These are phyloP conservation scores for Penicillium sp. DNA, from an alignment of 2,329 filamentous ascomycete genomes.

Conservation along the genomic window DNA sequence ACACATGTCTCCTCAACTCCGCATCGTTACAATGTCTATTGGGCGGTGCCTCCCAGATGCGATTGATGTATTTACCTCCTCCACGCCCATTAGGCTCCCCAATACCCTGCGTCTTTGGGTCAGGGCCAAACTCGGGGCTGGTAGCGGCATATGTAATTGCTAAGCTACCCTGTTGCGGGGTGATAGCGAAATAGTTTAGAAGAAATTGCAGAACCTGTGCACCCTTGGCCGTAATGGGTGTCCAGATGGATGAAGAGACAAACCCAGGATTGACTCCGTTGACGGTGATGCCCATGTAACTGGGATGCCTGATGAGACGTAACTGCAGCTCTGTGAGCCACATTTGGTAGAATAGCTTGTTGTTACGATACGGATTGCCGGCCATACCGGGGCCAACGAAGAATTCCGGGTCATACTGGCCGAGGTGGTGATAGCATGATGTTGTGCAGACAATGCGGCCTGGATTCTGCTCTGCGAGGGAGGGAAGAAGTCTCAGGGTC, in stretches of 20 bases:
- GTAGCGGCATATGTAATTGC: conserved; percentile 6
- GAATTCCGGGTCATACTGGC: background rate
- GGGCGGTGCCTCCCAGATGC: conserved; percentile 5
- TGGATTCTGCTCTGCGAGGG: conserved; percentile 1
- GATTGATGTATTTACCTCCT: conserved; percentile 10
- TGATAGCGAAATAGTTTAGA: background rate
- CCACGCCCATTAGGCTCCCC: background rate
- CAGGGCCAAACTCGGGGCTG: conserved; percentile 6
- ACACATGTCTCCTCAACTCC: background rate
- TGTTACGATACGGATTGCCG: conserved; percentile 1
- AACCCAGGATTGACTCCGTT: conserved; percentile 4
- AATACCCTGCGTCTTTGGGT: conserved; percentile 3
- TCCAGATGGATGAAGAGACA: conserved; percentile 6
- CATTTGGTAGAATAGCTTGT: conserved; percentile 9
- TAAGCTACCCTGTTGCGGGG: conserved; percentile 4
- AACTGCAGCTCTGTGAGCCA: conserved; percentile 6
- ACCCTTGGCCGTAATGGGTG: background rate
- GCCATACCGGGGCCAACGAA: background rate
- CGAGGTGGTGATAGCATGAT: conserved; percentile 3
- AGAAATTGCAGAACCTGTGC: background rate
- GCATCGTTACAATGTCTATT: conserved; percentile 3
- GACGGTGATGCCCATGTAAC: conserved; percentile 3
- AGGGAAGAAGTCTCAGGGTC: conserved; percentile 7
- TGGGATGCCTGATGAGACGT: background rate
- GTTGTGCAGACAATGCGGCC: conserved; percentile 8